Evolutionary conservation across 1,284 basidiomycete genomes (phyloP).

Genomic region (Rhizopogon parksii): DNA sequence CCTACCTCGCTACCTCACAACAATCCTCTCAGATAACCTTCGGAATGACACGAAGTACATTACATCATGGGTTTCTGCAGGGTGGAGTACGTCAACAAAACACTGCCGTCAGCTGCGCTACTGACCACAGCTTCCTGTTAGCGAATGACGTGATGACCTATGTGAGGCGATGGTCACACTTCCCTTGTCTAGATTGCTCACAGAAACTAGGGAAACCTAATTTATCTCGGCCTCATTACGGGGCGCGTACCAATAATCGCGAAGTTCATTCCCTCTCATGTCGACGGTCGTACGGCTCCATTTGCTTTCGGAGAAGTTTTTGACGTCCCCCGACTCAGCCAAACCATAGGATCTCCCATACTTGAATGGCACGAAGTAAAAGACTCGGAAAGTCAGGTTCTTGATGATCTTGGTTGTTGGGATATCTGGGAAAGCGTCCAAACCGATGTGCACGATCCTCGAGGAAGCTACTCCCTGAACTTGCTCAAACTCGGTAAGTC

Average conservation of each 20-base stretch:
- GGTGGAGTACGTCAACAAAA: slow-evolving; percentile 50
- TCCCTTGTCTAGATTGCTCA: not conserved
- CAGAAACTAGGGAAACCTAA: slow-evolving; percentile 46
- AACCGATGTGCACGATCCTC: slow-evolving; percentile 36
- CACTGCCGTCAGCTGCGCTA: no score
- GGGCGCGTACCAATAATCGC: slow-evolving; percentile 59
- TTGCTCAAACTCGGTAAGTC: slow-evolving; percentile 45
- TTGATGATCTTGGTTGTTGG: slow-evolving; percentile 69
- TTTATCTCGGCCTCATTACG: slow-evolving; percentile 60
- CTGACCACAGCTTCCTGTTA: slow-evolving; percentile 25
- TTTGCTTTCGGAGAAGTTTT: slow-evolving; percentile 48
- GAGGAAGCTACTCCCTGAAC: slow-evolving; percentile 37
- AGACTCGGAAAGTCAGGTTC: slow-evolving; percentile 30
- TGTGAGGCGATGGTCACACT: slow-evolving; percentile 26
- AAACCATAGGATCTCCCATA: slow-evolving; percentile 36
- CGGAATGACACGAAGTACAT: slow-evolving; percentile 54
- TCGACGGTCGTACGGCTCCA: slow-evolving; percentile 39
- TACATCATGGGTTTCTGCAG: slow-evolving; percentile 62
- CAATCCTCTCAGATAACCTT: slow-evolving; percentile 41
- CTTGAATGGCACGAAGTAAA: slow-evolving; percentile 55
- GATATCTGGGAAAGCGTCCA: slow-evolving; percentile 53
- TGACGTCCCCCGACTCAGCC: slow-evolving; percentile 41
- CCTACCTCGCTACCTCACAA: not conserved
- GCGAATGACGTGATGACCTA: slow-evolving; percentile 69
- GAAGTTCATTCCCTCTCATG: slow-evolving; percentile 60